Conservation (phyloP, 2,329 filamentous ascomycete species). For the Nothophoma quercina region DNA sequence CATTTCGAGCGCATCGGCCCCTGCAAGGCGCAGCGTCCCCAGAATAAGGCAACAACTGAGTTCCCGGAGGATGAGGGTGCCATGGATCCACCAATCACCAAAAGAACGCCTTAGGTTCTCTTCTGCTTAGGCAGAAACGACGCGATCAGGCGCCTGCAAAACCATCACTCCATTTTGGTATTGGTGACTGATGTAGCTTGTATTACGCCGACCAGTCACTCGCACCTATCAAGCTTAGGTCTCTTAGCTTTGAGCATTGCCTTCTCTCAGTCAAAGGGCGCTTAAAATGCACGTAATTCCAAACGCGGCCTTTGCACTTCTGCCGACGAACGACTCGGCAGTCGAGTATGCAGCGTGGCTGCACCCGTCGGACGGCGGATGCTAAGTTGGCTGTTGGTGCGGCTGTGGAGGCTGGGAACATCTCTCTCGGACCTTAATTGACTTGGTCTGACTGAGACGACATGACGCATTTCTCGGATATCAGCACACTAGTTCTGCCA, state of each 20-base stretch:
- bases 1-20: neutral
- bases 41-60: neutral
- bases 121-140: constrained; percentile 3
- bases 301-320: neutral
- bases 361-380: neutral
- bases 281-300: neutral
- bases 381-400: neutral
- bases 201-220: neutral
- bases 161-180: neutral
- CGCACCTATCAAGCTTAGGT: neutral
- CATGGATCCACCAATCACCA: neutral
- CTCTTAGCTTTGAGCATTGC: neutral
- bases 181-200: neutral
- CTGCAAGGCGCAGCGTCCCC: neutral
- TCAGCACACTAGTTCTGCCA: neutral
- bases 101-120: neutral
- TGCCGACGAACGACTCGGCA: neutral
- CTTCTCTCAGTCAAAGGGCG: neutral
- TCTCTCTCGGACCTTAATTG: neutral
- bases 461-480: neutral
- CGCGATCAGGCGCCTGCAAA: neutral
- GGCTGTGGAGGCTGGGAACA: constrained; percentile 3
- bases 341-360: neutral
- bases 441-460: constrained; percentile 7
- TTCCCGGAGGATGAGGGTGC: constrained; percentile 5